phyloP scores from a whole-genome alignment of 2,329 filamentous ascomycete species.

The Apiospora kogelbergensis region DNA sequence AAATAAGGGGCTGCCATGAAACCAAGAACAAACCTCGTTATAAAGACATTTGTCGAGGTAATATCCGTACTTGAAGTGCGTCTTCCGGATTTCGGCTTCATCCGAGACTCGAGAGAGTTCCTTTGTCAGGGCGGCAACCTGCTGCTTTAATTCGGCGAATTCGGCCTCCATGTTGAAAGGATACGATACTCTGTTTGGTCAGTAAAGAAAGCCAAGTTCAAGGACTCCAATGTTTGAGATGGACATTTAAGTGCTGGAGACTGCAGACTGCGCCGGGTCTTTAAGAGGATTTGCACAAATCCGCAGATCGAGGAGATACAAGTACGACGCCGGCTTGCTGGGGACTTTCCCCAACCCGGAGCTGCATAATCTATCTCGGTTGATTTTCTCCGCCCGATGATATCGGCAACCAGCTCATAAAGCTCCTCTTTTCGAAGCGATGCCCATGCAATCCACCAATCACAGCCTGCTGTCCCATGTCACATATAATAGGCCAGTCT shows the following conservation, averaged over 20 bases:
- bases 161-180: constrained; percentile 32
- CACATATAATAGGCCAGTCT: not conserved
- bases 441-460: not conserved
- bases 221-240: not conserved
- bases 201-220: too few relatives aligned
- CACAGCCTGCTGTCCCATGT: not conserved
- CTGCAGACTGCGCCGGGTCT: too few relatives aligned
- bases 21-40: constrained; percentile 41
- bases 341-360: not conserved
- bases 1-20: not conserved
- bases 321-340: not conserved
- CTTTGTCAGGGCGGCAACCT: constrained; percentile 34
- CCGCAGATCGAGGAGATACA: not conserved
- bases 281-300: not conserved
- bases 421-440: not conserved
- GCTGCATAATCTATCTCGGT: not conserved
- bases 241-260: not conserved
- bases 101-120: constrained; percentile 40
- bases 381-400: constrained; percentile 1
- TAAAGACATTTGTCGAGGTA: constrained; percentile 61
- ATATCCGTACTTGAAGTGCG: constrained; percentile 59
- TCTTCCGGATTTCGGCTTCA: constrained; percentile 53
- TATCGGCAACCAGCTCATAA: not conserved
- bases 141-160: constrained; percentile 35
- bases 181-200: not conserved